Evolutionary conservation across 352 stramenopile species (phyloP).

Genomic region (Phytopythium delawarense): DNA sequence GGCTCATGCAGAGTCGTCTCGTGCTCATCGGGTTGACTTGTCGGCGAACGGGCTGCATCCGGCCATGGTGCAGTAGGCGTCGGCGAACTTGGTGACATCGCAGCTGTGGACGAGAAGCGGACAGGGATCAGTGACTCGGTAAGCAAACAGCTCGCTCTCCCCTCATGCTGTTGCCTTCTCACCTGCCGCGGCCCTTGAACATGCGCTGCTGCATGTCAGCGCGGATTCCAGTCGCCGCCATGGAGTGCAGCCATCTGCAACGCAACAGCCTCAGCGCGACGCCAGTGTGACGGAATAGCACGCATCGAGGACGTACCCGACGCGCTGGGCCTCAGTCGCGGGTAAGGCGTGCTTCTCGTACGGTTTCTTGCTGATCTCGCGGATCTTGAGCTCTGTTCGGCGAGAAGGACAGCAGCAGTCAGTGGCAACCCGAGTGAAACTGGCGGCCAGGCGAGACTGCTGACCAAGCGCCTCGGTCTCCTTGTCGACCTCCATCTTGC

Average conservation of each 20-base stretch:
- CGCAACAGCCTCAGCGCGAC: not conserved
- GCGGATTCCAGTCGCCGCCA: conserved; percentile 58
- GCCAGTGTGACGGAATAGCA: not conserved
- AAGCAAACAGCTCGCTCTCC: not conserved
- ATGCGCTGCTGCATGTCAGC: conserved; percentile 76
- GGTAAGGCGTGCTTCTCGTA: conserved; percentile 60
- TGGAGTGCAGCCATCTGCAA: conserved; percentile 69
- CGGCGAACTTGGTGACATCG: conserved; percentile 81
- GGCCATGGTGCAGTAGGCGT: conserved; percentile 83
- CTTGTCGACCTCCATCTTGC: conserved; percentile 45
- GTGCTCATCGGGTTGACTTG: conserved; percentile 66
- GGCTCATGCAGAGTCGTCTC: no score
- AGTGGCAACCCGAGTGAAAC: not conserved
- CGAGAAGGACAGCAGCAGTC: not conserved
- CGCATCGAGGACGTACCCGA: conserved; percentile 34
- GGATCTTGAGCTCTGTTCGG: conserved; percentile 45
- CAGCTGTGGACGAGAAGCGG: conserved; percentile 31
- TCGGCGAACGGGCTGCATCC: conserved; percentile 82
- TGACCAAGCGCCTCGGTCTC: conserved; percentile 50
- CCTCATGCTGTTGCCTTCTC: not conserved
- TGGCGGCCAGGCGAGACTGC: not conserved
- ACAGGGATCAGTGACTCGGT: not conserved
- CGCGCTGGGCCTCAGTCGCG: conserved; percentile 70
- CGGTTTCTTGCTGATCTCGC: conserved; percentile 58
- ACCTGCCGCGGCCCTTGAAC: conserved; percentile 81